Percentiles rank a stretch among this genome's conserved stretches.
These are phyloP conservation scores for Aspergillus puulaauensis DNA, from an alignment of 2,329 filamentous ascomycete genomes.

Conservation along the genomic window DNA sequence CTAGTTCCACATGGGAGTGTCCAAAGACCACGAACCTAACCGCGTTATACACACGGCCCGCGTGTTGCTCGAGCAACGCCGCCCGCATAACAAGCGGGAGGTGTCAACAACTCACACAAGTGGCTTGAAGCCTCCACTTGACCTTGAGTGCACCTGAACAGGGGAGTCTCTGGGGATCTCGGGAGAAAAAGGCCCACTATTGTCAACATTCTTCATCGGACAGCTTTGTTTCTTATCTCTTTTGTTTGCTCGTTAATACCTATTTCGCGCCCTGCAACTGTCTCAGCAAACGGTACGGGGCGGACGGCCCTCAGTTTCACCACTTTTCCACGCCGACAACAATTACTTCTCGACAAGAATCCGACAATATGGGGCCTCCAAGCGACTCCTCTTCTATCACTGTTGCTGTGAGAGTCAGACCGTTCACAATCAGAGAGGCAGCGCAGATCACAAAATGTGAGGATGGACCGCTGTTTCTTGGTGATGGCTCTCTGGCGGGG, in stretches of 20 bases:
- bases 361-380: slow-evolving; percentile 39
- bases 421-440: slow-evolving; percentile 83
- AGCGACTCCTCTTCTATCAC: slow-evolving; percentile 51
- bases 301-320: slow-evolving; percentile 18
- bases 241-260: slow-evolving; percentile 5
- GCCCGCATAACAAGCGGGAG: slow-evolving; percentile 24
- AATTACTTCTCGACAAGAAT: slow-evolving; percentile 9
- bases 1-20: too few relatives aligned
- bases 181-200: slow-evolving; percentile 29
- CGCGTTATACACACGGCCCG: slow-evolving; percentile 18
- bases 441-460: slow-evolving; percentile 78
- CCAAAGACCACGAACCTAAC: slow-evolving; percentile 11
- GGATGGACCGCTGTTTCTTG: slow-evolving; percentile 88
- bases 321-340: slow-evolving; percentile 13
- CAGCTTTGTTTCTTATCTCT: slow-evolving; percentile 14
- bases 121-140: slow-evolving; percentile 15
- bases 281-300: slow-evolving; percentile 21
- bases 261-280: slow-evolving; percentile 8
- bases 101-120: slow-evolving; percentile 25
- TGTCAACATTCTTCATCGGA: slow-evolving; percentile 27
- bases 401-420: slow-evolving; percentile 60
- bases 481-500: slow-evolving; percentile 90
- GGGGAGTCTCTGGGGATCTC: slow-evolving; percentile 14
- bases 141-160: slow-evolving; percentile 15
- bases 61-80: slow-evolving; percentile 36